Conservation (phyloP, 129 eudicot species). For the Flaveria robusta region DNA sequence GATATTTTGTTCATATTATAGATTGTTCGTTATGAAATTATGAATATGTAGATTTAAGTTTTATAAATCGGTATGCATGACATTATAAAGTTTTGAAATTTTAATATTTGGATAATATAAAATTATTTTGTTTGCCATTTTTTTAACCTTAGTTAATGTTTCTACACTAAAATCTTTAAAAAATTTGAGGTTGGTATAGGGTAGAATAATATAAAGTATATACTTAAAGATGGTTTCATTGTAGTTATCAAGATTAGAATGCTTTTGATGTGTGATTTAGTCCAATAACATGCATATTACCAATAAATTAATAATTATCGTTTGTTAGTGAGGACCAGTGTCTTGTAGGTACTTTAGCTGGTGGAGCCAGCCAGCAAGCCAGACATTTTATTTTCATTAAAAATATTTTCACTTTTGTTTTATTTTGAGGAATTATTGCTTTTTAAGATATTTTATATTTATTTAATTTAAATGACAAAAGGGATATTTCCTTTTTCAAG, state of each 20-base stretch:
- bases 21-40: too few species aligned
- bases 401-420: neutral
- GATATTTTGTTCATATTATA: too few species aligned
- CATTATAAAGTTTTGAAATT: too few species aligned
- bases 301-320: conserved; percentile 15
- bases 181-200: neutral
- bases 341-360: conserved; percentile 28
- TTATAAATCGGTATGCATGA: too few species aligned
- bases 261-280: conserved; percentile 20
- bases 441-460: conserved; percentile 1
- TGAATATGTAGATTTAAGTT: too few species aligned
- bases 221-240: conserved; percentile 22
- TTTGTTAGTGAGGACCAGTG: conserved; percentile 31
- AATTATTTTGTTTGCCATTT: too few species aligned
- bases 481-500: conserved; percentile 3
- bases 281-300: conserved; percentile 24
- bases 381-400: conserved; percentile 1
- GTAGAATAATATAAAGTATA: neutral
- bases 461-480: neutral
- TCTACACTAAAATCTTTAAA: neutral
- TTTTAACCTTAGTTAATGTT: neutral
- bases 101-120: too few species aligned
- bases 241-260: conserved; percentile 28
- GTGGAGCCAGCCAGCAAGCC: conserved; percentile 31
- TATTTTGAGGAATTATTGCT: conserved; percentile 13